Base-by-base conservation (phyloP, 2,329 filamentous ascomycete species). In the Colletotrichum horii region DNA sequence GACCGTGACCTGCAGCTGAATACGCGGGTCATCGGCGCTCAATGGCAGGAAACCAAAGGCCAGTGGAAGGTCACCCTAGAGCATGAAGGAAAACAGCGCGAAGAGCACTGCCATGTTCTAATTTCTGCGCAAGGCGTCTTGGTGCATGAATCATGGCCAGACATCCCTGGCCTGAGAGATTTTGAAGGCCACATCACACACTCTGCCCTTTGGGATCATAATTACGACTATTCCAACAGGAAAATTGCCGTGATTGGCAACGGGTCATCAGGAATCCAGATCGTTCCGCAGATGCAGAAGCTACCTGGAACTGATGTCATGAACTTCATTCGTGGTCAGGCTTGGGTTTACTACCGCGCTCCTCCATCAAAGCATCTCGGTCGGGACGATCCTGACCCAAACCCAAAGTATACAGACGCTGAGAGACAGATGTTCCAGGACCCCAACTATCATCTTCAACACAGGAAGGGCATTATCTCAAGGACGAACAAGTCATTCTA, bases 361-460 rank as follows among this genome's bases (percentile, higher is more conserved):
- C 81, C 77, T 19, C 84, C 82, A 1, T 82, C 79, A 6, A 81
- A 81, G 71, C 80, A 81, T 34, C 76, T 81, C 3, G 80, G 80
- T 5, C 58, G 79, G 34, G 82, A 83, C 1, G 78, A 79, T 26
- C 78, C 81, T 4, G 81, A 82, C 8, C 80, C 81, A 48, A 71
- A 75, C 12, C 80, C 81, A 1, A 36, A 74, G 8, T 82, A 82
- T 52, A 75, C 79, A 1, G 80, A 83, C 1, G 76, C 86, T 30
- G 88, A 91, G 24, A 85, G 89, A 67, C 82, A 86, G 2, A 85
- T 88, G 15, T 87, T 87, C 0, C 91, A 89, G 30, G 77, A 92
- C 74, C 89, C 91, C 0, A 83, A 88, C 14, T 85, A 82, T 16
- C 92, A 92, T 78, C 80, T 91, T 1, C 78, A 83, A 11, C 89